Evolutionary conservation across 352 stramenopile species (phyloP).

Genomic region (Aphanomyces cochlioides): DNA sequence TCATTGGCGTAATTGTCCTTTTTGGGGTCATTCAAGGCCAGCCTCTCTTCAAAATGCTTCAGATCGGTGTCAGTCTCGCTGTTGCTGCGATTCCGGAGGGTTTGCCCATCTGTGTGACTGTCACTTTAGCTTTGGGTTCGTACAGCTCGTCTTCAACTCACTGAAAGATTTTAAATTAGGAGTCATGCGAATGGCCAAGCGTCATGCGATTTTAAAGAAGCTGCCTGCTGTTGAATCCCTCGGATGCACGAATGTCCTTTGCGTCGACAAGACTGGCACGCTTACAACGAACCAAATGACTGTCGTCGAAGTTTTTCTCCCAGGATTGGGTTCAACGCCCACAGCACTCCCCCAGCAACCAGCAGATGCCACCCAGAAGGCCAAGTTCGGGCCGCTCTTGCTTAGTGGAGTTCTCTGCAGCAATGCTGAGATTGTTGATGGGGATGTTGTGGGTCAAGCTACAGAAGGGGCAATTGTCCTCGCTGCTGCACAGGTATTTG

Average conservation of each 20-base stretch:
- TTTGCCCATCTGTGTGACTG: constrained; percentile 75
- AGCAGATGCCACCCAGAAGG: constrained; percentile 40
- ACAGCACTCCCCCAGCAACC: constrained; percentile 55
- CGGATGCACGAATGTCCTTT: constrained; percentile 91
- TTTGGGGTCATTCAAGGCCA: constrained; percentile 90
- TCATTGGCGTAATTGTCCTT: constrained; percentile 93
- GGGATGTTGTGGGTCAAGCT: constrained; percentile 75
- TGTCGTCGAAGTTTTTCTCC: constrained; percentile 77
- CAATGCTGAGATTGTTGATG: constrained; percentile 61
- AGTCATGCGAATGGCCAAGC: constrained; percentile 85
- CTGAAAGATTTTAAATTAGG: constrained; percentile 28
- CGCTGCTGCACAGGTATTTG: constrained; percentile 36
- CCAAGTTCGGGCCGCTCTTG: constrained; percentile 59
- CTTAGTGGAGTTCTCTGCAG: constrained; percentile 73
- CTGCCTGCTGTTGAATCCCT: constrained; percentile 79
- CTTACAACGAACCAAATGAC: constrained; percentile 90
- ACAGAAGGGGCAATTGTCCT: constrained; percentile 72
- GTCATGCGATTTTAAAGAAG: constrained; percentile 86
- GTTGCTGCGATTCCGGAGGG: constrained; percentile 76
- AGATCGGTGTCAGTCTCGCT: constrained; percentile 91
- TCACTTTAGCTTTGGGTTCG: constrained; percentile 55
- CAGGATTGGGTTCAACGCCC: constrained; percentile 62
- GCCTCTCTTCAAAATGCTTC: constrained; percentile 93
- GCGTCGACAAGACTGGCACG: constrained; percentile 93
- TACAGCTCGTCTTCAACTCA: not conserved